Evolutionary conservation across 2,329 filamentous ascomycete genomes (phyloP), one percentile per base, ranked within the genome.

Genomic region (Aspergillus melleus): DNA sequence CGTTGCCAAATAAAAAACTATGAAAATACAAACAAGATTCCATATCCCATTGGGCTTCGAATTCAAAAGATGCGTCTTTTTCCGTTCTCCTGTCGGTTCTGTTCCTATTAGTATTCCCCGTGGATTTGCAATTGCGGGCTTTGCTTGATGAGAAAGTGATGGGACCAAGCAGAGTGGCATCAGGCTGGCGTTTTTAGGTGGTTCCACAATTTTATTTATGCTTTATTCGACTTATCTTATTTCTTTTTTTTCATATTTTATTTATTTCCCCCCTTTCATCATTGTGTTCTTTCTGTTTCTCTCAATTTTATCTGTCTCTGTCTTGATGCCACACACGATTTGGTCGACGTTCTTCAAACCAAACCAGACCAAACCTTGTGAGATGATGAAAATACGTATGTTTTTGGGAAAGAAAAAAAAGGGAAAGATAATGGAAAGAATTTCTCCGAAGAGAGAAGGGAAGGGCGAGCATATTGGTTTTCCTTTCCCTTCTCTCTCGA

Each of bases 1-100:
- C 61, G 80, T 83, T 70, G 80, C 80, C 56, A 82, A 82, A 76
- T 82, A 77, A 75, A 69, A 49, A 24, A 49, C 39, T 29, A 49
- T 26, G 44, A 55, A 22, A 51, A 51, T 29, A 49, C 19, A 49
- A 47, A 49, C 46, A 49, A 49, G 22, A 49, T 49, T 58, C 32
- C 32, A 53, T 30, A 49, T 49, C 12, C 20, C 14, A 54, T 56
- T 49, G 44, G 54, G 30, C 55, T 58, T 57, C 49, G 29, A 20
- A 53, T 61, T 59, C 60, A 57, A 63, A 65, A 65, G 65, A 67
- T 65, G 66, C 60, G 61, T 71, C 64, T 72, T 66, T 70, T 70
- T 67, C 61, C 69, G 68, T 67, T 69, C 68, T 69, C 67, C 66
- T 67, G 64, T 63, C 67, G 68, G 65, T 70, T 69, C 71, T 69